Evolutionary conservation across 257 asterid genomes (phyloP).

Genomic region (Solanum bulbocastanum): DNA sequence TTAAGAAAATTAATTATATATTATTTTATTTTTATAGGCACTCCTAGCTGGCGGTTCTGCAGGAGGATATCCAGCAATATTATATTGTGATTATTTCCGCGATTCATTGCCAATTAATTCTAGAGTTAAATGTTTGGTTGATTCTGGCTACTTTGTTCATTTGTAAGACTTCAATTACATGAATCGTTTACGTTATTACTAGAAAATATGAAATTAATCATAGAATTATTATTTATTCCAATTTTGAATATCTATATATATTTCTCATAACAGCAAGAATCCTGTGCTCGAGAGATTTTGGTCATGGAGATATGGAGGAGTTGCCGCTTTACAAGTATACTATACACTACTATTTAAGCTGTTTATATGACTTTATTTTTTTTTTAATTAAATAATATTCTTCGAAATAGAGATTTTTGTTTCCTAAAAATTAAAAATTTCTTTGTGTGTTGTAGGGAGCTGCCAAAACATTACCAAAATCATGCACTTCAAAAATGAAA

Average conservation of each 20-base stretch:
- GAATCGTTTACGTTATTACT: not conserved
- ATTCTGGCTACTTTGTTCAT: not conserved
- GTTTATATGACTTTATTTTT: not conserved
- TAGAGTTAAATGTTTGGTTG: not conserved
- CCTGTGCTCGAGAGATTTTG: not conserved
- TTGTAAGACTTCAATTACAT: not conserved
- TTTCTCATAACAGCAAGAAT: not conserved
- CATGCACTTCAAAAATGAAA: not conserved
- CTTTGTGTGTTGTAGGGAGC: not conserved
- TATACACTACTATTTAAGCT: fast-evolving
- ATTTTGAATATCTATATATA: not conserved
- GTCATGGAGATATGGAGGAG: not conserved
- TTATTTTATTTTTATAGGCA: not conserved
- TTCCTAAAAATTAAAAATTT: not conserved
- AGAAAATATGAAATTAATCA: not conserved
- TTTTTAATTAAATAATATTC: not conserved
- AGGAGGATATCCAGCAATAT: not conserved
- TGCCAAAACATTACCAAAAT: not conserved
- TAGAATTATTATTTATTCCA: not conserved
- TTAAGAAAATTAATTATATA: not conserved
- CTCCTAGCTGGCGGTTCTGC: not conserved
- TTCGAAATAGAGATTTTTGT: not conserved
- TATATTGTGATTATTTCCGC: not conserved
- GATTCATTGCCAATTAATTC: not conserved
- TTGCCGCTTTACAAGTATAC: not conserved